Evolutionary conservation across 768 basidiomycete species (phyloP).

Genomic region (Multifurca ochricompacta): DNA sequence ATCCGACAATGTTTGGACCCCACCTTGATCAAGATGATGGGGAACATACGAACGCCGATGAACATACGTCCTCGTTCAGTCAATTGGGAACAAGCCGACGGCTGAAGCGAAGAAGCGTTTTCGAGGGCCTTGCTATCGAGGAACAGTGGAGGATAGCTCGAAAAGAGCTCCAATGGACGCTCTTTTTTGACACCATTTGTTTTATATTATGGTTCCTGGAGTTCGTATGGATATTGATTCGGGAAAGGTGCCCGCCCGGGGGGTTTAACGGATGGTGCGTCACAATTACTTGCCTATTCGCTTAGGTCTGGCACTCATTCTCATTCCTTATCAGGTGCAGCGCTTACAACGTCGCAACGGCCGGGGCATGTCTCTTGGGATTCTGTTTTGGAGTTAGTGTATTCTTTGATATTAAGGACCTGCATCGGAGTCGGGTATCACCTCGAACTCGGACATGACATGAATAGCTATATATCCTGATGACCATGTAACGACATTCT

Average conservation of each 20-base stretch:
- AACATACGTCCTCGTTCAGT: conserved; percentile 27
- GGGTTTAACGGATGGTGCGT: conserved; percentile 56
- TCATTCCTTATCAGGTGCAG: conserved; percentile 45
- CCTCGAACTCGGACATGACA: conserved; percentile 49
- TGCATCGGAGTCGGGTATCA: conserved; percentile 50
- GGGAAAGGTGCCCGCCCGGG: conserved; percentile 57
- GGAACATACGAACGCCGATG: conserved; percentile 34
- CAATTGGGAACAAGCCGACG: conserved; percentile 30
- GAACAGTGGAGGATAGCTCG: conserved; percentile 53
- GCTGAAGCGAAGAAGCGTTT: conserved; percentile 40
- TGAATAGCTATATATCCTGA: neutral
- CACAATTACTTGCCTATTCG: neutral
- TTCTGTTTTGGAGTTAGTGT: conserved; percentile 47
- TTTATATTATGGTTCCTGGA: conserved; percentile 48
- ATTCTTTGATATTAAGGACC: conserved; percentile 62
- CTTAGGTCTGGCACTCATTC: conserved; percentile 4
- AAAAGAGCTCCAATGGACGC: conserved; percentile 43
- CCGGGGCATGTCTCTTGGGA: conserved; percentile 50
- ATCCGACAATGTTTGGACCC: conserved; percentile 47
- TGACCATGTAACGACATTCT: neutral
- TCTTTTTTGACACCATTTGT: conserved; percentile 41
- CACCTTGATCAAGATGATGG: conserved; percentile 26
- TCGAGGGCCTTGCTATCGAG: conserved; percentile 57
- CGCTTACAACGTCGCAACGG: conserved; percentile 60
- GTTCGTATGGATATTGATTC: conserved; percentile 54